phyloP scores from a whole-genome alignment of 2,329 filamentous ascomycete species.

The Penicillium sp. region DNA sequence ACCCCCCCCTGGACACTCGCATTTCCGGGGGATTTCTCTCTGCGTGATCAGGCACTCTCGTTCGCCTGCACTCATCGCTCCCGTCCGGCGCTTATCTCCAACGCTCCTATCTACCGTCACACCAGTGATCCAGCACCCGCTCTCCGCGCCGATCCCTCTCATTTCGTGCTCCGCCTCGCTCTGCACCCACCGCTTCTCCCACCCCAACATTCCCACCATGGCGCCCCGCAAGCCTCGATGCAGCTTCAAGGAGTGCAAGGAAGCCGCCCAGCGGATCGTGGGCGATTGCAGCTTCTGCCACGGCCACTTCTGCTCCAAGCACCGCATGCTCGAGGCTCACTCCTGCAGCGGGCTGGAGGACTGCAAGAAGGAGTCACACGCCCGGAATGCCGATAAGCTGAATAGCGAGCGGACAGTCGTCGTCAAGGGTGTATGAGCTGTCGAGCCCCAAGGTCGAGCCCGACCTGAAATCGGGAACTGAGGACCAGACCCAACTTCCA shows the following conservation, averaged over 20 bases:
- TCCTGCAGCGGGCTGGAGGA: conserved; percentile 90
- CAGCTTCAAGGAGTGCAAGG: conserved; percentile 83
- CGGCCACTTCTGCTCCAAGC: conserved; percentile 91
- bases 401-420: conserved; percentile 90
- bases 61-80: conserved; percentile 2
- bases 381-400: conserved; percentile 87
- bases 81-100: conserved; percentile 21
- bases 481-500: too few relatives aligned
- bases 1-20: conserved; percentile 1
- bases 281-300: conserved; percentile 95
- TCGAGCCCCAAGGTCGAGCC: too few relatives aligned
- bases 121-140: conserved; percentile 1
- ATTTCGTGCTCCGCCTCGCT: conserved; percentile 6
- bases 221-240: conserved; percentile 66
- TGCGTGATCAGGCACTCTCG: neutral
- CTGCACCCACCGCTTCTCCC: conserved; percentile 4
- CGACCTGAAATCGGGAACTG: too few relatives aligned
- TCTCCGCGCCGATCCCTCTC: conserved; percentile 1
- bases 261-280: conserved; percentile 84
- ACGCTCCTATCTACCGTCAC: conserved; percentile 8
- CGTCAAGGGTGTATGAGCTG: conserved; percentile 75
- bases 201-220: conserved; percentile 29
- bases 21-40: neutral
- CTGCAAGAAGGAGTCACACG: conserved; percentile 96
- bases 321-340: conserved; percentile 90